Evolutionary conservation across 108 stramenopile species (phyloP), one percentile per base, ranked within the genome.

Genomic region (Nitzschia sp.): DNA sequence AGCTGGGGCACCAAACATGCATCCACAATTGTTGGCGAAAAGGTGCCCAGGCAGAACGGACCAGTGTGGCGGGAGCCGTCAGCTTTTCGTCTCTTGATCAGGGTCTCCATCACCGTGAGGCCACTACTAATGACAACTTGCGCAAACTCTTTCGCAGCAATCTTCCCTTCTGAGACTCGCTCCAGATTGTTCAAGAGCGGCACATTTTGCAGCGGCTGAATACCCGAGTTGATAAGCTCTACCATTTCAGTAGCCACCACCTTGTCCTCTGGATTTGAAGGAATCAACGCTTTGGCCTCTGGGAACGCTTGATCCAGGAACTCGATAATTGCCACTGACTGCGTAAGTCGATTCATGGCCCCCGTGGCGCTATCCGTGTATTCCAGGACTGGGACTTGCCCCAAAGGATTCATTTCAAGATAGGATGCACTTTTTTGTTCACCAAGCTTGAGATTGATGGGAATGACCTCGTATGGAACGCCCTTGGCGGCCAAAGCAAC

Each of bases 301-400:
- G 88, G 77, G 81, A 88, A 91, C 8, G 80, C 78, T 24, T 59
- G 57, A 21, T 94, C 91, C 23, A 96, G 56, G 62, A 72, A 93
- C 31, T 93, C 90, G 45, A 94, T 84, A 24, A 94, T 94, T 3
- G 90, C 86, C 27, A 89, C 34, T 17, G 88, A 86, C 70, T 92
- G 90, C 15, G 87, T 61, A 17, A 85, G 28, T 1, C 34, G 55
- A 13, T 83, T 72, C 18, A 36, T 46, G 6, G 29, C 57, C 4
- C 76, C 84, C 9, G 67, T 59, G 13, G 11, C 54, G 19, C 27
- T 30, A 31, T 56, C 64, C 18, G 49, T 65, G 34, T 76, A 86
- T 68, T 92, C 84, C 31, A 96, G 65, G 26, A 77, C 62, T 2
- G 95, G 92, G 23, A 89, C 82, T 66, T 89, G 86, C 23, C 55